Percentiles rank a stretch among this genome's conserved stretches.
Evolutionary conservation across 2,329 filamentous ascomycete genomes (phyloP).

Genomic region (Nemania abortiva): DNA sequence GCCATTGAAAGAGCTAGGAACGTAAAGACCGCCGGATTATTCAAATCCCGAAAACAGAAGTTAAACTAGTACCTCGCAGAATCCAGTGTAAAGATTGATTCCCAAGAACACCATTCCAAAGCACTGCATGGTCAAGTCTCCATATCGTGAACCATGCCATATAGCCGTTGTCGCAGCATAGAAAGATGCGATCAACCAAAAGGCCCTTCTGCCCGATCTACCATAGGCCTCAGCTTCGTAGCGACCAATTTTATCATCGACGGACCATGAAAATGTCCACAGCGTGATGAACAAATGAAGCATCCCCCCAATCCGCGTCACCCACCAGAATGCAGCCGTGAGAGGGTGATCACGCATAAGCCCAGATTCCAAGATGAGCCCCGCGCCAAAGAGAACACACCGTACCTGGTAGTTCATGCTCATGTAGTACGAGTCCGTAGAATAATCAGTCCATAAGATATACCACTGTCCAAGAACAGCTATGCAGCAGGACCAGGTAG

Average conservation of each 20-base stretch:
- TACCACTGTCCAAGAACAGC: conserved; percentile 30
- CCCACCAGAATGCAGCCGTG: conserved; percentile 26
- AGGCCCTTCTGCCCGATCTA: neutral
- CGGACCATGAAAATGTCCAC: conserved; percentile 32
- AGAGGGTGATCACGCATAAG: conserved; percentile 23
- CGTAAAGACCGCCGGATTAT: no score
- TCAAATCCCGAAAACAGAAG: no score
- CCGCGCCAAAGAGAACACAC: conserved; percentile 29
- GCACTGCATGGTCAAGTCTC: no score
- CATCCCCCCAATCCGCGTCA: conserved; percentile 37
- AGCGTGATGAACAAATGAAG: conserved; percentile 33
- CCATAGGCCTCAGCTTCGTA: neutral
- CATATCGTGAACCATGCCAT: neutral
- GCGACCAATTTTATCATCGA: conserved; percentile 11
- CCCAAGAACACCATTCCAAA: no score
- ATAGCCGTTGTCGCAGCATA: conserved; percentile 23
- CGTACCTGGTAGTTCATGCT: conserved; percentile 16
- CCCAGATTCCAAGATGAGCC: conserved; percentile 23
- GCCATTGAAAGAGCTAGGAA: no score
- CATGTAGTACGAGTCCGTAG: conserved; percentile 2
- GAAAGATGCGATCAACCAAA: conserved; percentile 30
- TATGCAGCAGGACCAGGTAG: conserved; percentile 38
- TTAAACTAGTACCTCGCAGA: no score
- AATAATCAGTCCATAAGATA: conserved; percentile 7
- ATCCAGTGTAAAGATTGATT: no score